Conservation (phyloP, 2,329 filamentous ascomycete species). For the Rasamsonia emersonii region DNA sequence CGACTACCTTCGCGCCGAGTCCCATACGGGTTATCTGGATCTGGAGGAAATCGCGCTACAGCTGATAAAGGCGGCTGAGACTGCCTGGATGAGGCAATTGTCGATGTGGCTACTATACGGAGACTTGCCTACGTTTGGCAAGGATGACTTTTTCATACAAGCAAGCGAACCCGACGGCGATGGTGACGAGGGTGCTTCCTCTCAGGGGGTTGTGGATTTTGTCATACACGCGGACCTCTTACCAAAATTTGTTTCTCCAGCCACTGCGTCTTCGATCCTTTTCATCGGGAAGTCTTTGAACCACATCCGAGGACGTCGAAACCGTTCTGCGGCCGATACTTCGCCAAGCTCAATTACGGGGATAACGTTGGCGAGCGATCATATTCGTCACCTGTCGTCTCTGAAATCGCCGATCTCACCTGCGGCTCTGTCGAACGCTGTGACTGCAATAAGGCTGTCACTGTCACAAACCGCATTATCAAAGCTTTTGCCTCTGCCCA, state of each 20-base stretch:
- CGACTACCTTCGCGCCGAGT: conserved; percentile 63
- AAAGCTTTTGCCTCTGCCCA: conserved; percentile 66
- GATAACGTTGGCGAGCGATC: conserved; percentile 40
- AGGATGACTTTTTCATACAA: conserved; percentile 78
- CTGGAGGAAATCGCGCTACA: conserved; percentile 68
- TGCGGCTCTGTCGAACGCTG: conserved; percentile 59
- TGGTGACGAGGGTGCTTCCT: conserved; percentile 25
- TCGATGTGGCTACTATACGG: conserved; percentile 90
- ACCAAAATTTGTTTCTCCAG: conserved; percentile 67
- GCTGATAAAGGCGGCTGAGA: conserved; percentile 70
- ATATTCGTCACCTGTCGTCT: conserved; percentile 52
- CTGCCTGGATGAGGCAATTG: conserved; percentile 82
- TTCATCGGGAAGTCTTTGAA: conserved; percentile 87
- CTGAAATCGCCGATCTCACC: conserved; percentile 67
- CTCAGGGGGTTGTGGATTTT: conserved; percentile 47
- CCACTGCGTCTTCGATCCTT: conserved; percentile 72
- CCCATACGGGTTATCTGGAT: conserved; percentile 82
- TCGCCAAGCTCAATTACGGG: conserved; percentile 47
- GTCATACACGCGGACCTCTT: conserved; percentile 52
- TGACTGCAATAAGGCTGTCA: conserved; percentile 68
- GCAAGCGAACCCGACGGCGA: conserved; percentile 20
- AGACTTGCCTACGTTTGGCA: conserved; percentile 65
- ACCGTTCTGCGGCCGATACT: conserved; percentile 22
- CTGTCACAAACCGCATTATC: conserved; percentile 78
- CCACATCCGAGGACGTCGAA: conserved; percentile 57